phyloP scores from a whole-genome alignment of 1,284 basidiomycete genomes.

The Leccinum idahoense region DNA sequence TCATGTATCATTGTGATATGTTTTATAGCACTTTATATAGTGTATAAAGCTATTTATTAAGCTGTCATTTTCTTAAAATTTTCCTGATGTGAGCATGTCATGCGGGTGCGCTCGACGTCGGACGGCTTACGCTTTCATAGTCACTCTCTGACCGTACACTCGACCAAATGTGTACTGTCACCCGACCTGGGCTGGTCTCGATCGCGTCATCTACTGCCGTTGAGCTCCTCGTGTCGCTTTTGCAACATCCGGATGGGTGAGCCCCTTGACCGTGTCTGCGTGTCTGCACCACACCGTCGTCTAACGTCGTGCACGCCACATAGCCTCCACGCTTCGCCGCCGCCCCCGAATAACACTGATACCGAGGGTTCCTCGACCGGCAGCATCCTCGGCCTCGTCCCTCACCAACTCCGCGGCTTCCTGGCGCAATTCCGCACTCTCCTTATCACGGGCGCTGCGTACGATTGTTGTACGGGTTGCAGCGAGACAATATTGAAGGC shows the following conservation, averaged over 20 bases:
- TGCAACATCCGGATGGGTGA: constrained; percentile 89
- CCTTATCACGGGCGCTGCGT: constrained; percentile 82
- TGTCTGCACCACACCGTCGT: not conserved
- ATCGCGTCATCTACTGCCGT: constrained; percentile 91
- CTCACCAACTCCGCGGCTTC: constrained; percentile 92
- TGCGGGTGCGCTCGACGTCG: not conserved
- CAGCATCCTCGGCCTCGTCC: constrained; percentile 47
- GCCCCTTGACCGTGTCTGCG: constrained; percentile 16
- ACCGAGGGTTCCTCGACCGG: not conserved
- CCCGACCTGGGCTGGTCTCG: constrained; percentile 90
- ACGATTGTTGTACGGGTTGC: constrained; percentile 88
- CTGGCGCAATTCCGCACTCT: constrained; percentile 83
- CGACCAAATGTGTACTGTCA: constrained; percentile 99
- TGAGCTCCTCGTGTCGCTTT: constrained; percentile 82
- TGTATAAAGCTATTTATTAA: no score
- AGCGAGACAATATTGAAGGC: constrained; percentile 71
- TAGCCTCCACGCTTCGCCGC: constrained; percentile 66
- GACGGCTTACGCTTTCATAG: constrained; percentile 36
- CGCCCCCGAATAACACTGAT: constrained; percentile 34
- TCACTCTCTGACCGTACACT: constrained; percentile 91
- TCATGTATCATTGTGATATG: no score
- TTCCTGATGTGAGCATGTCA: constrained; percentile 22
- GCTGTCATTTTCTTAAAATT: no score
- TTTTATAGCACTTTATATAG: no score
- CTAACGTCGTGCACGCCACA: not conserved